Base-by-base conservation (phyloP, 768 basidiomycete species). In the Termitomyces heimii region DNA sequence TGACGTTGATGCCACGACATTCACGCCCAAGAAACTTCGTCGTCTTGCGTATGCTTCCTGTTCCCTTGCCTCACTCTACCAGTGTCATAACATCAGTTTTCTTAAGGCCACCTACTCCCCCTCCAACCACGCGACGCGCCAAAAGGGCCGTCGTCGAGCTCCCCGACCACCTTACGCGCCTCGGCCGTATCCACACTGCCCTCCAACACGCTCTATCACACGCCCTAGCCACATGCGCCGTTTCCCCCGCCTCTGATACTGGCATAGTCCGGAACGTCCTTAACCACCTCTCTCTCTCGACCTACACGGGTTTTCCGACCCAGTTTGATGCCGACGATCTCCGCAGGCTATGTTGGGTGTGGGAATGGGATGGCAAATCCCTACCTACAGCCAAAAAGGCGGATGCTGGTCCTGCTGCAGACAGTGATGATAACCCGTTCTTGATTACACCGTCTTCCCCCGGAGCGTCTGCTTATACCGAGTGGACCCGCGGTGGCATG, bases 201-300 rank as follows among this genome's bases (percentile, higher is more conserved):
- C 74, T 93, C 47, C 89, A 92, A 62, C 87, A 88, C 66, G 91
- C 92, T 50, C 78, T 93, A 54, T 91, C 92, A 2, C 89, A 91
- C 72, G 89, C 89, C 9, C 80, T 94, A 29, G 91, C 91, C 5
- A 89, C 90, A 13, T 89, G 84, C 61, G 89, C 89, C 31, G 81
- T 88, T 32, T 84, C 91, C 13, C 91, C 89, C 5, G 79, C 82
- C 13, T 78, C 86, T 6, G 89, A 91, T 65, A 88, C 85, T 2
- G 89, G 89, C 42, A 74, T 86, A 60, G 78, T 92, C 16, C 82
- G 83, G 59, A 90, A 87, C 67, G 89, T 93, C 22, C 77, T 93
- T 47, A 92, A 89, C 63, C 84, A 92, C 64, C 67, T 88, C 49
- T 87, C 91, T 37, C 69, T 91, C 47, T 76, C 76, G 50, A 84